These are phyloP conservation scores for Saturnispora silvae DNA, from an alignment of 805 yeast species.

Conservation along the genomic window DNA sequence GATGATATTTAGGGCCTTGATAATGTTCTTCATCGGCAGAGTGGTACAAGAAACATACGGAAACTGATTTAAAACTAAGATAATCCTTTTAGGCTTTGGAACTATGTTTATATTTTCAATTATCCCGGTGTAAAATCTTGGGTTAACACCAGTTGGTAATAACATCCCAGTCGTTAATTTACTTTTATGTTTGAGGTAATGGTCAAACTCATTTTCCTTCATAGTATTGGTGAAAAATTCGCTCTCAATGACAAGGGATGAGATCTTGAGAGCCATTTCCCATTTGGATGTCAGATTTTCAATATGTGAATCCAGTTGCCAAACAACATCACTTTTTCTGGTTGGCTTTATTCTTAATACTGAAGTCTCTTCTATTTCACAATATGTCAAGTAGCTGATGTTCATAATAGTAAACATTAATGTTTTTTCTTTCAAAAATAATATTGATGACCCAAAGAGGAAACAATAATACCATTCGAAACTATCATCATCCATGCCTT, in stretches of 20 bases:
- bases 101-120: slow-evolving; percentile 17
- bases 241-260: slow-evolving; percentile 17
- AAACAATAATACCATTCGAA: slow-evolving; percentile 20
- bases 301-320: slow-evolving; percentile 2
- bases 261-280: slow-evolving; percentile 21
- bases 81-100: slow-evolving; percentile 21
- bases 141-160: slow-evolving; percentile 21
- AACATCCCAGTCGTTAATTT: slow-evolving; percentile 4
- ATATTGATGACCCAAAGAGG: slow-evolving; percentile 19
- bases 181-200: slow-evolving; percentile 1
- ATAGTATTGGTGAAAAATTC: slow-evolving; percentile 21
- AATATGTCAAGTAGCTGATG: slow-evolving; percentile 11
- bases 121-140: slow-evolving; percentile 23
- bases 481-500: slow-evolving; percentile 3
- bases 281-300: slow-evolving; percentile 19
- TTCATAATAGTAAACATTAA: slow-evolving; percentile 9
- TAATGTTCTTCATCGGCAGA: slow-evolving; percentile 21
- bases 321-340: slow-evolving; percentile 1
- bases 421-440: slow-evolving; percentile 12
- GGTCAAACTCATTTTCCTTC: slow-evolving; percentile 17
- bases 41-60: slow-evolving; percentile 15
- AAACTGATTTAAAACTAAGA: slow-evolving; percentile 22
- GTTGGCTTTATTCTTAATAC: slow-evolving; percentile 6
- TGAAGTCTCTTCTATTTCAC: slow-evolving; percentile 11
- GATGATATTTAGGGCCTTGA: slow-evolving; percentile 21